These are phyloP conservation scores for Sporopachydermia lactativora DNA, from an alignment of 805 yeast species.

Conservation along the genomic window DNA sequence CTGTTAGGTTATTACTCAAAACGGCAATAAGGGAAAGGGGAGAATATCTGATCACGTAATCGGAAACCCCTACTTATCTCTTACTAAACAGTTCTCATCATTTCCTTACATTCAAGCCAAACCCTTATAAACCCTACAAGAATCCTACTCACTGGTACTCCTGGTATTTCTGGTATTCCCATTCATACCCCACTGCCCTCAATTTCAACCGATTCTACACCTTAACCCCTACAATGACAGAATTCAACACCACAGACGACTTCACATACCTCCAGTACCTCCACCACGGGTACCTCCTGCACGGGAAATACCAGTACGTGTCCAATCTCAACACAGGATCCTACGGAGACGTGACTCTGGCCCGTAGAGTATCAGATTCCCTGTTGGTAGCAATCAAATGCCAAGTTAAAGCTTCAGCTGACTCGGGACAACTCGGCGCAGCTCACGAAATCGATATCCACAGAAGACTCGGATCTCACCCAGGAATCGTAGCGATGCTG, in stretches of 20 bases:
- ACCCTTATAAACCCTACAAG: no score
- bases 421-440: constrained; percentile 11
- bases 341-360: constrained; percentile 82
- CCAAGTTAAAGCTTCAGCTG: constrained; percentile 37
- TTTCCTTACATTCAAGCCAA: no score
- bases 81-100: no score
- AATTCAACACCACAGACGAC: neutral
- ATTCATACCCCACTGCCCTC: no score
- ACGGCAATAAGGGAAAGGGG: no score
- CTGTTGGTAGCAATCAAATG: constrained; percentile 75
- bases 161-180: no score
- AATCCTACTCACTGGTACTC: no score
- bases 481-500: constrained; percentile 42
- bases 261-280: constrained; percentile 1
- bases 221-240: no score
- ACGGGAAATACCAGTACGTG: constrained; percentile 50
- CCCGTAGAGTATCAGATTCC: constrained; percentile 43
- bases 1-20: no score
- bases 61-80: no score
- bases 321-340: constrained; percentile 68
- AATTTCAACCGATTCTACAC: no score
- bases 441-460: constrained; percentile 52
- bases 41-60: no score
- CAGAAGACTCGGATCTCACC: constrained; percentile 40
- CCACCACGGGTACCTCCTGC: constrained; percentile 25